phyloP scores from a whole-genome alignment of 495 filamentous ascomycete genomes.

The Clavariopsis aquatica region DNA sequence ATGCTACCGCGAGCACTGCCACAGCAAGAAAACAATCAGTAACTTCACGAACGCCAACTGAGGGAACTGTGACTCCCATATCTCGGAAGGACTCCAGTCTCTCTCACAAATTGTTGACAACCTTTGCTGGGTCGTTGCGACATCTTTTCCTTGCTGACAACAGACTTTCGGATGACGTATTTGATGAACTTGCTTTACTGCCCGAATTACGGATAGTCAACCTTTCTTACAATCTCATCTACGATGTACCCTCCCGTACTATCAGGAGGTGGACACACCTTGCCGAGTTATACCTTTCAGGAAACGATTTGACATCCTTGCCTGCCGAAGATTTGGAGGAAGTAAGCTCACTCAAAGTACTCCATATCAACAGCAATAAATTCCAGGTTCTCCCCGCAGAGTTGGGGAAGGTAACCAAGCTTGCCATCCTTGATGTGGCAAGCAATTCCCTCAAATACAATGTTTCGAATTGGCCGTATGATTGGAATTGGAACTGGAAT shows the following conservation, averaged over 20 bases:
- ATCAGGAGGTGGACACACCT: slow-evolving; percentile 85
- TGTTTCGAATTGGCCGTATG: slow-evolving; percentile 97
- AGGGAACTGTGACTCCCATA: slow-evolving; percentile 60
- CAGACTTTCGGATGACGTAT: slow-evolving; percentile 86
- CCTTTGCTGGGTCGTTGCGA: slow-evolving; percentile 80
- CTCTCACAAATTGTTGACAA: slow-evolving; percentile 70
- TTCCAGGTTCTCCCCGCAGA: slow-evolving; percentile 97
- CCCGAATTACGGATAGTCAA: slow-evolving; percentile 87
- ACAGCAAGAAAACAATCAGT: slow-evolving; percentile 77
- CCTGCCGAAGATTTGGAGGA: slow-evolving; percentile 95
- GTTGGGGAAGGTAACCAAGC: slow-evolving; percentile 87
- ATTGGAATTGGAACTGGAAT: slow-evolving; percentile 99
- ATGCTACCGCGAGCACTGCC: slow-evolving; percentile 57
- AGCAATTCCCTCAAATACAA: slow-evolving; percentile 99
- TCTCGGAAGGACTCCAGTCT: slow-evolving; percentile 86
- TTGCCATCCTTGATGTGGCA: slow-evolving; percentile 88
- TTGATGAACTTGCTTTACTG: slow-evolving; percentile 82
- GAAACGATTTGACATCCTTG: slow-evolving; percentile 87
- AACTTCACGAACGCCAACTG: slow-evolving; percentile 63
- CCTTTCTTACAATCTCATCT: slow-evolving; percentile 90
- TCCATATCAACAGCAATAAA: slow-evolving; percentile 96
- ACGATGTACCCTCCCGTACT: slow-evolving; percentile 84
- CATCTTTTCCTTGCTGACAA: slow-evolving; percentile 93
- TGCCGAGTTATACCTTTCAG: slow-evolving; percentile 90
- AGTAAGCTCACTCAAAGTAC: slow-evolving; percentile 76